Base-by-base conservation (phyloP, 2,329 filamentous ascomycete species). In the Boeremia exigua region DNA sequence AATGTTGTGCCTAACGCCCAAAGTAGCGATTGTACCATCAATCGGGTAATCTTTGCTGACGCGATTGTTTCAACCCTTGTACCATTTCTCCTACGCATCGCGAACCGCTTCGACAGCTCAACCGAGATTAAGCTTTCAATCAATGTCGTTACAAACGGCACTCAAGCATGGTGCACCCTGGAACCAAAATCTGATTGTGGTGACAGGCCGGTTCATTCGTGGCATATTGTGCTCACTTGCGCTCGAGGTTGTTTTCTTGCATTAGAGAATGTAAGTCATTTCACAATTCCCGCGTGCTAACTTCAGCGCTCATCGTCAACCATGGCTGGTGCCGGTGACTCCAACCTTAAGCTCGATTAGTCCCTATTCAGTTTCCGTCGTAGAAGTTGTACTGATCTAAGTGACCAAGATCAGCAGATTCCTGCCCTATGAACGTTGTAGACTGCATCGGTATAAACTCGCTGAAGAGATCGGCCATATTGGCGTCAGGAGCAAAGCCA, bases 401-500 rank as follows among this genome's bases (percentile, higher is more conserved):
- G 23, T 60, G 56, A n/a, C 58, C 46, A 29, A 59, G 51, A 28
- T 66, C 60, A 23, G 52, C 10, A 17, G 57, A 54, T 14, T 60
- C 62, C 14, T 62, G 63, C 15, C 62, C 43, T 52, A 77, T 60
- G 42, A 77, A 77, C 5, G 58, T 54, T 2, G 74, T 67, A 5
- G 69, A 64, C 38, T 77, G 66, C 27, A 76, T 54, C 11, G 77
- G 73, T 60, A 78, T 74, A 17, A 75, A 76, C 27, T 77, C 74
- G 55, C 78, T 76, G 52, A 79, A 79, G 29, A 85, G 79, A 60
- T 86, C 84, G 0, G 80, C 79, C 45, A 88, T 76, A 54, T 86
- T 85, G 30, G 83, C 82, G 25, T 86, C 86, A 0, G 86, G 86
- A 1, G 82, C 84, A 67, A 88, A 87, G 0, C 86, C 86, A 17